A percentile compares a stretch with the other conserved stretches of the same genome.
Conservation (phyloP, 495 filamentous ascomycete species). For the Cryomyces minteri region DNA sequence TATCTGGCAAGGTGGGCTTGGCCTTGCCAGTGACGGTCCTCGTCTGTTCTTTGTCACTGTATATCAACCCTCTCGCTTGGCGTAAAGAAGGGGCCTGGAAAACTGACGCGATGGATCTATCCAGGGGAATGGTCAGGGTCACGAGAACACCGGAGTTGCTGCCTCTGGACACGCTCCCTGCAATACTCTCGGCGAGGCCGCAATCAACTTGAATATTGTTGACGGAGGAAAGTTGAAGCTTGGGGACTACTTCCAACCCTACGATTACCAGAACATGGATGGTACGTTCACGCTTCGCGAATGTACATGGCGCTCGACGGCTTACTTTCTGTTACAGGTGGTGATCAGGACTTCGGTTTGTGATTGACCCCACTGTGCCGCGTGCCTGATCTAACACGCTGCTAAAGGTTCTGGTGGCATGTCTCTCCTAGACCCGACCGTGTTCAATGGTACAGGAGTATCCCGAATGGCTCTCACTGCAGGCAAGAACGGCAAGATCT, state of each 20-base stretch:
- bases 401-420: conserved; percentile 17
- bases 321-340: no score
- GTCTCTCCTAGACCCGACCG: conserved; percentile 17
- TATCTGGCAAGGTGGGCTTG: conserved; percentile 26
- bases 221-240: conserved; percentile 17
- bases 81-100: no score
- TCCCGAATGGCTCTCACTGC: conserved; percentile 21
- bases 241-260: conserved; percentile 26
- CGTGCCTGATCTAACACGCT: no score
- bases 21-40: conserved; percentile 19
- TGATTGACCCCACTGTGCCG: no score
- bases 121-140: conserved; percentile 22
- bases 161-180: conserved; percentile 18
- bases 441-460: conserved; percentile 21
- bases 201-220: conserved; percentile 17
- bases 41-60: conserved; percentile 23
- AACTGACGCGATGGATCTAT: no score
- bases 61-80: no score
- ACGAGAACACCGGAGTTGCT: conserved; percentile 19
- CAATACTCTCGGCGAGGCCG: conserved; percentile 23
- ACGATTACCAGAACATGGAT: conserved; percentile 23
- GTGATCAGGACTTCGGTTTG: conserved; percentile 22
- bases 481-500: conserved; percentile 29
- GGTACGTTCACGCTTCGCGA: no score
- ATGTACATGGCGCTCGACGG: no score